These are phyloP conservation scores for Apostasia shenzhenica DNA, from an alignment of 106 monocot genomes.

Conservation along the genomic window DNA sequence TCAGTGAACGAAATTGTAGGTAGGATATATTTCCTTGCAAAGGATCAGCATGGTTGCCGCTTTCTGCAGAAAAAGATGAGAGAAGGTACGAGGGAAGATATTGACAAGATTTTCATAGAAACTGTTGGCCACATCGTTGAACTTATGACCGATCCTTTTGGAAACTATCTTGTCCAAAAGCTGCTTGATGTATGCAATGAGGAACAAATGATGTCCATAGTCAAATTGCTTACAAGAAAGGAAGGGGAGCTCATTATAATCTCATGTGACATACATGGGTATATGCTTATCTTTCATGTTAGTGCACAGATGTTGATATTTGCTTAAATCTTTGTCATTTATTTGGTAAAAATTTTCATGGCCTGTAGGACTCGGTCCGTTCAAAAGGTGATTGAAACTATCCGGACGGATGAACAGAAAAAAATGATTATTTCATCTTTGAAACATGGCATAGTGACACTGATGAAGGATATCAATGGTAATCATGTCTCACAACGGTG, in stretches of 20 bases:
- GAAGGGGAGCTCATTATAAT: conserved; percentile 28
- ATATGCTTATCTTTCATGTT: neutral
- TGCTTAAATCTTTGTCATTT: neutral
- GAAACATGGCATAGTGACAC: conserved; percentile 19
- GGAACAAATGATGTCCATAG: conserved; percentile 33
- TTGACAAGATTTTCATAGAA: conserved; percentile 39
- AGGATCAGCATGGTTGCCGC: conserved; percentile 50
- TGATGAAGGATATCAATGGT: conserved; percentile 63
- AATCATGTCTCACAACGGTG: conserved; percentile 62
- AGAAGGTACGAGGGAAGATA: conserved; percentile 33
- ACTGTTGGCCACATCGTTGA: conserved; percentile 51
- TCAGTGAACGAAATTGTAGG: conserved; percentile 28
- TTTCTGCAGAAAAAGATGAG: conserved; percentile 40
- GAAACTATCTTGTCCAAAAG: conserved; percentile 57
- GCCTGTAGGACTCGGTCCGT: conserved; percentile 42
- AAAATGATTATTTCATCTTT: conserved; percentile 40
- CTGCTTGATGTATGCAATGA: conserved; percentile 46
- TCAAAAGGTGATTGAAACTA: conserved; percentile 57
- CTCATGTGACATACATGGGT: conserved; percentile 71
- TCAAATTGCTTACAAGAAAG: conserved; percentile 31
- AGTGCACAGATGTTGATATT: neutral
- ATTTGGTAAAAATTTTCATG: neutral
- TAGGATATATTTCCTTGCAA: conserved; percentile 33
- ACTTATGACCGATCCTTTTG: conserved; percentile 51
- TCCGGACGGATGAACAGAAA: conserved; percentile 21